Base-by-base conservation (phyloP, 2,329 filamentous ascomycete genomes). In the Scolecobasidium constrictum region DNA sequence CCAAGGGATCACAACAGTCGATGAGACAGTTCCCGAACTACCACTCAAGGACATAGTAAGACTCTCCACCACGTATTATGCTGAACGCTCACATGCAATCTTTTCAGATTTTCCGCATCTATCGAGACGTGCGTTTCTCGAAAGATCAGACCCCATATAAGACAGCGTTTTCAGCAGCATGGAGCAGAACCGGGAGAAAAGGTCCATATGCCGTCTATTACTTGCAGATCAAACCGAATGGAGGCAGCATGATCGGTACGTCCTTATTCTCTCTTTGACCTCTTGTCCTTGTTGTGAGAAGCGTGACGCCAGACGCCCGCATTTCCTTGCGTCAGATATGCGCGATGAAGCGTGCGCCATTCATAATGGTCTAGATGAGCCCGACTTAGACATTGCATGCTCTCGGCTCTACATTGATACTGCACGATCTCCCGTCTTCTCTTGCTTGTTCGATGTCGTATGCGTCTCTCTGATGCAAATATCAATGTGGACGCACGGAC, bases 191-290 rank as follows among this genome's bases (percentile, higher is more conserved):
- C n/a, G 26, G 26, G 9, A 31, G 83, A 43, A 94, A 94, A 62
- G 86, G 86, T 0, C 81, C 83, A 7, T 93, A 92, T 60, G 87
- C 87, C 5, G 81, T 78, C 56, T 94, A 94, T 64, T 94, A 94
- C 63, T 65, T 94, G 16, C 86, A 94, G 59, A 73, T 85, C 49
- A 77, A 90, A 57, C 86, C 87, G 9, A 67, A 66, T 18, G 66
- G 72, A 40, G 81, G 77, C 56, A 83, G 90, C 52, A 67, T 93
- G 34, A 87, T 77, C 79, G 64, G 73, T 71, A 35, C 43, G 36
- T 20, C 26, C 5, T 39, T 9, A 21, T 4, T 44, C n/a, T 43
- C 18, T 16, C 16, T 43, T 17, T 13, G 11, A 15, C 26, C 5
- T 12, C 16, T 28, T 13, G 26, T 15, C 26, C 26, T 9, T 31